A percentile compares a stretch with the other conserved stretches of the same genome.
phyloP scores from a whole-genome alignment of 2,329 filamentous ascomycete genomes.

The Tolypocladium amazonense region DNA sequence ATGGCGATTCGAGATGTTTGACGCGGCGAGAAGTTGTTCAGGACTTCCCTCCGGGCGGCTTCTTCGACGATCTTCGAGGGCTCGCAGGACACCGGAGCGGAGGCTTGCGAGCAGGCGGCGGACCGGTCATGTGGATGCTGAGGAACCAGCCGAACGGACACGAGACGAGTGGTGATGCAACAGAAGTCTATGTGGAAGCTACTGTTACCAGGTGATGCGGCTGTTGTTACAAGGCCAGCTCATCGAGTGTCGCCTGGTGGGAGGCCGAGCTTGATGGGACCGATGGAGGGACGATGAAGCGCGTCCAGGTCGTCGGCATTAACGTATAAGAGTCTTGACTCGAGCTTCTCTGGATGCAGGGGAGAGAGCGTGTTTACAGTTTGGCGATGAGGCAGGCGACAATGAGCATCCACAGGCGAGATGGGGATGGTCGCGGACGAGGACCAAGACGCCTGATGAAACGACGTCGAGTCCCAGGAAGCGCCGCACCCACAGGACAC shows the following conservation, averaged over 20 bases:
- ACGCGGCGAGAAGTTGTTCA: neutral
- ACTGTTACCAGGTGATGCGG: neutral
- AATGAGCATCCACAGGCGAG: neutral
- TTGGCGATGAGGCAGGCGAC: neutral
- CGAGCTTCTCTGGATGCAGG: neutral
- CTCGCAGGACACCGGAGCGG: neutral
- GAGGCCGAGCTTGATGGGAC: neutral
- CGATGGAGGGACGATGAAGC: neutral
- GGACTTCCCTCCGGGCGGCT: neutral
- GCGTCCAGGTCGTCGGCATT: neutral
- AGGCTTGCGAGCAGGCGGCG: neutral
- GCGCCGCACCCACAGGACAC: neutral
- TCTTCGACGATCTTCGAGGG: neutral
- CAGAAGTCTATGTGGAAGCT: neutral
- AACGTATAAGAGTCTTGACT: neutral
- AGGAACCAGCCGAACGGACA: neutral
- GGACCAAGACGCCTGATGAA: neutral
- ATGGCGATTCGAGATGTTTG: neutral
- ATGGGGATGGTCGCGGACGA: neutral
- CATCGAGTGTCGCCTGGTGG: neutral
- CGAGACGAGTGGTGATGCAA: neutral
- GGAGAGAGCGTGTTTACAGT: neutral
- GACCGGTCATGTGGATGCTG: conserved; percentile 9
- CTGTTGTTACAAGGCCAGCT: neutral
- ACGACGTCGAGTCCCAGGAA: neutral